Evolutionary conservation across 2,329 filamentous ascomycete genomes (phyloP).

Genomic region (Scopulariopsis brevicaulis): DNA sequence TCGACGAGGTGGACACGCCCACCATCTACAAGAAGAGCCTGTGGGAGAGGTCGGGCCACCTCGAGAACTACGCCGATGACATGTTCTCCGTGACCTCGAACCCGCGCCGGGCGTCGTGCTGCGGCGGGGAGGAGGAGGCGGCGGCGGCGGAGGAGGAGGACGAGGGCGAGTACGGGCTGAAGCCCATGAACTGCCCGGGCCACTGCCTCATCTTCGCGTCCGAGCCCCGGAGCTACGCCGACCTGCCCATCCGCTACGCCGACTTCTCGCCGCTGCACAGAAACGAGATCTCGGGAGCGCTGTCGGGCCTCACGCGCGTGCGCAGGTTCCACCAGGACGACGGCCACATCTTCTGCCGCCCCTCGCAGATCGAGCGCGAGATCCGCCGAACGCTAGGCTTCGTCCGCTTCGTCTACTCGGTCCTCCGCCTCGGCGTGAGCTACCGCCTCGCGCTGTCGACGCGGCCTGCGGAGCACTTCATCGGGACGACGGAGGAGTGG

Average conservation of each 20-base stretch:
- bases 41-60: slow-evolving; percentile 77
- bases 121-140: slow-evolving; percentile 15
- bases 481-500: slow-evolving; percentile 60
- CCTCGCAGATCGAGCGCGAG: slow-evolving; percentile 62
- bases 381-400: slow-evolving; percentile 66
- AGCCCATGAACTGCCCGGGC: slow-evolving; percentile 89
- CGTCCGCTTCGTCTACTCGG: slow-evolving; percentile 59
- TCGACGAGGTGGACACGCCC: slow-evolving; percentile 79
- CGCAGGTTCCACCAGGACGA: slow-evolving; percentile 86
- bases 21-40: slow-evolving; percentile 84
- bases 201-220: slow-evolving; percentile 78
- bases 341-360: slow-evolving; percentile 80
- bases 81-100: slow-evolving; percentile 72
- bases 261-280: slow-evolving; percentile 83
- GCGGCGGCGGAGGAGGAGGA: slow-evolving; percentile 35
- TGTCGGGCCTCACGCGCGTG: slow-evolving; percentile 74
- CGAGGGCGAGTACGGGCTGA: slow-evolving; percentile 67
- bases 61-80: slow-evolving; percentile 83
- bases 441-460: slow-evolving; percentile 74
- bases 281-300: slow-evolving; percentile 72
- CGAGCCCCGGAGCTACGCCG: slow-evolving; percentile 61
- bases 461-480: slow-evolving; percentile 63
- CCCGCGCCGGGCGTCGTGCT: slow-evolving; percentile 17
- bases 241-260: slow-evolving; percentile 73
- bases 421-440: slow-evolving; percentile 53